These are phyloP conservation scores for Penicillium sp. DNA, from an alignment of 2,329 filamentous ascomycete genomes.

Conservation along the genomic window DNA sequence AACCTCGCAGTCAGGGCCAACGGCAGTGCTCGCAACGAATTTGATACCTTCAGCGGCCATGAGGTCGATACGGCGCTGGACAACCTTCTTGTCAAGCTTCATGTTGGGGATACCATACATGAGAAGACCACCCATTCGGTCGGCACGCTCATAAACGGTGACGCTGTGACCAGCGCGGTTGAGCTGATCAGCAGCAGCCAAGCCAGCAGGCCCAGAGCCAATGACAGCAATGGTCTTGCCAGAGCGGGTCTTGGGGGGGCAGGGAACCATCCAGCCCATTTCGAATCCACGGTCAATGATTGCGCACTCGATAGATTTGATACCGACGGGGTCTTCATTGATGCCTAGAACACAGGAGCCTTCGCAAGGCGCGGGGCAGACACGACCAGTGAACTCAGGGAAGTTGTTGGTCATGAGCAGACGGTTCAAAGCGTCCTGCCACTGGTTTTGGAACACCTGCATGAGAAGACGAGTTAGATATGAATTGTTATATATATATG, in stretches of 20 bases:
- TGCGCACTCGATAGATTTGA: conserved; percentile 97
- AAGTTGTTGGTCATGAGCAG: conserved; percentile 98
- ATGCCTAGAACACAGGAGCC: conserved; percentile 95
- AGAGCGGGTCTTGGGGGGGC: conserved; percentile 72
- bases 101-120: conserved; percentile 99
- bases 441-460: no score
- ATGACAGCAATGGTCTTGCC: conserved; percentile 87
- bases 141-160: conserved; percentile 88
- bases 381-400: conserved; percentile 95
- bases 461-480: no score
- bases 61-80: conserved; percentile 92
- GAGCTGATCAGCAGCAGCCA: conserved; percentile 87
- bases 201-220: conserved; percentile 86
- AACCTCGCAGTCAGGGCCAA: conserved; percentile 71
- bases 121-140: conserved; percentile 84
- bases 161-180: conserved; percentile 88
- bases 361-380: conserved; percentile 94
- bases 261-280: conserved; percentile 95
- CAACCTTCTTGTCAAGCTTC: conserved; percentile 98
- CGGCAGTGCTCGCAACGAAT: conserved; percentile 73
- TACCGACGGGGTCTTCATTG: conserved; percentile 94
- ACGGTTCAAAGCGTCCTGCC: conserved; percentile 83
- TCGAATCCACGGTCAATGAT: conserved; percentile 98
- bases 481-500: no score
- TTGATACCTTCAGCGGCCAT: conserved; percentile 85